These are phyloP conservation scores for Cercospora sp. DNA, from an alignment of 2,329 filamentous ascomycete genomes.

Conservation along the genomic window DNA sequence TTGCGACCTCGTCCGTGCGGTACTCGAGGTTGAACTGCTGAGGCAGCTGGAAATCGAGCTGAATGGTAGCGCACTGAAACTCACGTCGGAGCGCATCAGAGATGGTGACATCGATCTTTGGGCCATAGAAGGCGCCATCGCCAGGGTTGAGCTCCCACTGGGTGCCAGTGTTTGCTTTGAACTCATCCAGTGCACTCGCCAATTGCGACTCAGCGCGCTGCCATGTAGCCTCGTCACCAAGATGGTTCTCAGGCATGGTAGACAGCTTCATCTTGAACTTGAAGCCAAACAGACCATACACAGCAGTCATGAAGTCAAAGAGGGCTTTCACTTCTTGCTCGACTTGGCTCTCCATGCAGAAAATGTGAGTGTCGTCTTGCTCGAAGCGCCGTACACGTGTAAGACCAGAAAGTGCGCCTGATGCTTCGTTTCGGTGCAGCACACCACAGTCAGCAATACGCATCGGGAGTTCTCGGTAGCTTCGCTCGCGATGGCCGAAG, in stretches of 20 bases:
- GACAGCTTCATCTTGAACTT: slow-evolving; percentile 94
- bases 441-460: slow-evolving; percentile 95
- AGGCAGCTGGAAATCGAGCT: slow-evolving; percentile 85
- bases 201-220: slow-evolving; percentile 82
- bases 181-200: slow-evolving; percentile 75
- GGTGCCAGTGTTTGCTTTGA: slow-evolving; percentile 62
- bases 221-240: slow-evolving; percentile 87
- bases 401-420: slow-evolving; percentile 83
- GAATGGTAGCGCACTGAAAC: slow-evolving; percentile 89
- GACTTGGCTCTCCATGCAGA: slow-evolving; percentile 82
- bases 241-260: slow-evolving; percentile 83
- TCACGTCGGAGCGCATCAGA: slow-evolving; percentile 82
- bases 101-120: slow-evolving; percentile 97
- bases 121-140: slow-evolving; percentile 96
- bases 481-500: slow-evolving; percentile 79
- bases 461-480: slow-evolving; percentile 86
- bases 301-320: slow-evolving; percentile 80
- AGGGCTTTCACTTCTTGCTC: slow-evolving; percentile 74
- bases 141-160: slow-evolving; percentile 91
- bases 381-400: slow-evolving; percentile 92
- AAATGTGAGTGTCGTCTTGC: slow-evolving; percentile 95
- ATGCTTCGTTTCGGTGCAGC: slow-evolving; percentile 92
- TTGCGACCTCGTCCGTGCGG: slow-evolving; percentile 67
- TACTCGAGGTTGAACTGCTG: slow-evolving; percentile 87
- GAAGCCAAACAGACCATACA: slow-evolving; percentile 83